A percentile compares a stretch with the other conserved stretches of the same genome.
phyloP scores from a whole-genome alignment of 1,139 yeast genomes.

The Zygosaccharomyces pseudobailii region DNA sequence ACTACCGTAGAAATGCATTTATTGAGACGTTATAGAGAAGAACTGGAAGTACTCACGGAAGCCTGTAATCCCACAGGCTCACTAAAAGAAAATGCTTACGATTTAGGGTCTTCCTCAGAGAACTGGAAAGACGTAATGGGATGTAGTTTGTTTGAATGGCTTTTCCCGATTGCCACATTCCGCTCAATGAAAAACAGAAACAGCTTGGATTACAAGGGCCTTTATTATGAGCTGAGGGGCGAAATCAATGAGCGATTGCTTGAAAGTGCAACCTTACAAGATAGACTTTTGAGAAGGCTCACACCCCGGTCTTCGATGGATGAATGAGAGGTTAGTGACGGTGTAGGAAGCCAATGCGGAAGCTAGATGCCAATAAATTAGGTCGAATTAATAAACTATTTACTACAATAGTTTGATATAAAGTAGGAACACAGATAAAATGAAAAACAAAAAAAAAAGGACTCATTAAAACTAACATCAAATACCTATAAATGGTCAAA shows the following conservation, averaged over 20 bases:
- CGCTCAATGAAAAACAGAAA: conserved; percentile 28
- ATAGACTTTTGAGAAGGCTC: conserved; percentile 28
- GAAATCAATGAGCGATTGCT: conserved; percentile 41
- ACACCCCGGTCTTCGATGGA: conserved; percentile 31
- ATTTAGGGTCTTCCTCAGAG: conserved; percentile 50
- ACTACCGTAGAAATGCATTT: conserved; percentile 85
- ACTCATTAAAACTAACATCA: conserved; percentile 4
- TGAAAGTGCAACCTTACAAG: conserved; percentile 31
- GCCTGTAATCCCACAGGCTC: conserved; percentile 36
- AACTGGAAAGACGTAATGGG: conserved; percentile 83
- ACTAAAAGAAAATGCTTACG: conserved; percentile 63
- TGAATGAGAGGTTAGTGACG: background rate
- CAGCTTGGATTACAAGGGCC: conserved; percentile 42
- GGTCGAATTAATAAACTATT: too few relatives aligned
- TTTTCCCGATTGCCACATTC: conserved; percentile 52
- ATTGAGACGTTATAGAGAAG: conserved; percentile 47
- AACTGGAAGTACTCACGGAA: conserved; percentile 41
- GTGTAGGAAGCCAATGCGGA: too few relatives aligned
- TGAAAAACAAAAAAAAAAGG: background rate
- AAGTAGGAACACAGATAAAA: background rate
- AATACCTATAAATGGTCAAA: background rate
- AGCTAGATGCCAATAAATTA: too few relatives aligned
- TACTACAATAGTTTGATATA: too few relatives aligned
- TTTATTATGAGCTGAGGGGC: conserved; percentile 48
- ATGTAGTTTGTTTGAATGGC: conserved; percentile 54